Conservation (phyloP, 371 early-diverging fungal genomes). For the Nematocida sp. region DNA sequence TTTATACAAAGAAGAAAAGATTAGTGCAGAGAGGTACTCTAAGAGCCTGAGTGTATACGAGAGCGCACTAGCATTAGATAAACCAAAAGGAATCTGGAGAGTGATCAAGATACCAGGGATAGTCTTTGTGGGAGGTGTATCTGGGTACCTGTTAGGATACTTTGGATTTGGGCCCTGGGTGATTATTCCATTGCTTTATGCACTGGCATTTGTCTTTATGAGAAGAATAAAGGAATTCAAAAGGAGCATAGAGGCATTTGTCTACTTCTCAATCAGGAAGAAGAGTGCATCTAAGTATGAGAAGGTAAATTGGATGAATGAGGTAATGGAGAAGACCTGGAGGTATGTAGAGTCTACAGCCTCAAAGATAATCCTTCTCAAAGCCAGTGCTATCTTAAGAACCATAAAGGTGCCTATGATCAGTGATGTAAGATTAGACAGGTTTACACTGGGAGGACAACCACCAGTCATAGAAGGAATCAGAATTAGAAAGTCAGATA, state of each 20-base stretch:
- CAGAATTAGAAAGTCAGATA: constrained; percentile 50
- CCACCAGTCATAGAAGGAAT: constrained; percentile 80
- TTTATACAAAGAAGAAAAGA: constrained; percentile 37
- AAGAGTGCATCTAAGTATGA: constrained; percentile 66
- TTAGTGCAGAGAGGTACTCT: constrained; percentile 40
- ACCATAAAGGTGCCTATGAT: constrained; percentile 71
- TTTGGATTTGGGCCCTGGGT: constrained; percentile 51
- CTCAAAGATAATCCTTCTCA: constrained; percentile 71
- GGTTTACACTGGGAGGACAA: constrained; percentile 87
- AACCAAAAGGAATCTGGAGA: constrained; percentile 49
- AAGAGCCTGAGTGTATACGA: constrained; percentile 44
- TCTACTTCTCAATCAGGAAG: constrained; percentile 52
- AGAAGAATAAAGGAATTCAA: constrained; percentile 58
- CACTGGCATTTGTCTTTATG: constrained; percentile 57
- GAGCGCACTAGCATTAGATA: constrained; percentile 59
- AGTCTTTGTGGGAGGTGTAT: constrained; percentile 53
- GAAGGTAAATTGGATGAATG: constrained; percentile 88
- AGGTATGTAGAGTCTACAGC: constrained; percentile 80
- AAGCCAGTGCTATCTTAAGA: constrained; percentile 64
- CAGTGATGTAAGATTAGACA: constrained; percentile 75
- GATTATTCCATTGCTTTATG: constrained; percentile 58
- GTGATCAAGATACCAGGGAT: constrained; percentile 60
- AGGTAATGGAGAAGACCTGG: constrained; percentile 79
- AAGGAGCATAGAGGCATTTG: constrained; percentile 57
- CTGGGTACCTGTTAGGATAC: constrained; percentile 60